phyloP scores from a whole-genome alignment of 306 rosid species.

The Fragaria iinumae region DNA sequence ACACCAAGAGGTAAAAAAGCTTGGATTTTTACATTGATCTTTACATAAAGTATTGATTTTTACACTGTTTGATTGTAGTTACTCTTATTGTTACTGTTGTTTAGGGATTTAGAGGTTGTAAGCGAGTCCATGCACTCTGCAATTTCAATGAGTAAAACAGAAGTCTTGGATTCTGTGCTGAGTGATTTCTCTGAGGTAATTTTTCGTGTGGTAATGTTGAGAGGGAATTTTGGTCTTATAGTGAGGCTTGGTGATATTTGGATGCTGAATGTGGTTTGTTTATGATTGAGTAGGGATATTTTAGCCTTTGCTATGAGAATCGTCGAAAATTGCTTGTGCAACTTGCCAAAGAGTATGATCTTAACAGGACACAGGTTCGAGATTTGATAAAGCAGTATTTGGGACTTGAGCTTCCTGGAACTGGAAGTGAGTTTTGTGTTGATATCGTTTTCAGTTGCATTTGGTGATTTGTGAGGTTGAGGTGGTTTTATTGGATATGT shows the following conservation, averaged over 20 bases:
- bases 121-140: slow-evolving; percentile 76
- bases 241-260: not conserved
- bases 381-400: slow-evolving; percentile 80
- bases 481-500: slow-evolving; percentile 14
- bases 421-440: slow-evolving; percentile 48
- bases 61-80: not conserved
- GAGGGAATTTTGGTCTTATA: not conserved
- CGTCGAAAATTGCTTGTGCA: slow-evolving; percentile 62
- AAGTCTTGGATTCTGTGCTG: slow-evolving; percentile 66
- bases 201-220: not conserved
- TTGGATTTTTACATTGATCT: not conserved
- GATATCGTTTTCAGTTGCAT: not conserved
- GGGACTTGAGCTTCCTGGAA: slow-evolving; percentile 64
- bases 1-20: slow-evolving; percentile 48
- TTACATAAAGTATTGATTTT: not conserved
- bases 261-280: slow-evolving; percentile 14
- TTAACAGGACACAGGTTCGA: slow-evolving; percentile 70
- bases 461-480: slow-evolving; percentile 13
- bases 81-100: not conserved
- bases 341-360: slow-evolving; percentile 84
- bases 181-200: slow-evolving; percentile 64
- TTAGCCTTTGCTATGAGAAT: slow-evolving; percentile 52
- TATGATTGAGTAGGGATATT: slow-evolving; percentile 63
- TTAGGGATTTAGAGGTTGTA: slow-evolving; percentile 65
- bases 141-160: slow-evolving; percentile 68